A percentile compares a stretch with the other conserved stretches of the same genome.
Conservation (phyloP, 2,329 filamentous ascomycete species). For the Ascochyta lentis region DNA sequence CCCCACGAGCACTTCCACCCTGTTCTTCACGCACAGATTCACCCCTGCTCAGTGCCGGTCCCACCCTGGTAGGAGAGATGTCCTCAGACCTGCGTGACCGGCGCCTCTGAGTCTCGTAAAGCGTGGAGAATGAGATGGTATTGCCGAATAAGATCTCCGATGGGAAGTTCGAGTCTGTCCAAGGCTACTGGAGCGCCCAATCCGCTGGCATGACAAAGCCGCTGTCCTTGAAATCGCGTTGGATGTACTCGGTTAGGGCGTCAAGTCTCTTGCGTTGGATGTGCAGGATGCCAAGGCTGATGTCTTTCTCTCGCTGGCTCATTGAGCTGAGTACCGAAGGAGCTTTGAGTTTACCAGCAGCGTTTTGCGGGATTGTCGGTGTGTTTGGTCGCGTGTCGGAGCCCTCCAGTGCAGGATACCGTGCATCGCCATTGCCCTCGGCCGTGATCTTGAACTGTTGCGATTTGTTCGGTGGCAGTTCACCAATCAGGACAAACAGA, state of each 20-base stretch:
- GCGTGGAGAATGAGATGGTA: not conserved
- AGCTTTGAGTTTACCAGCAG: conserved; percentile 26
- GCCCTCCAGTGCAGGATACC: conserved; percentile 43
- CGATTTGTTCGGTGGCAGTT: conserved; percentile 52
- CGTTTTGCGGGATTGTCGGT: conserved; percentile 13
- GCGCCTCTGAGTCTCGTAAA: not conserved
- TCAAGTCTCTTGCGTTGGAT: conserved; percentile 58
- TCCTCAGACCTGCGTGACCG: conserved; percentile 1
- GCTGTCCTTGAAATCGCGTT: conserved; percentile 52
- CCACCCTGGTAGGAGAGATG: conserved; percentile 1
- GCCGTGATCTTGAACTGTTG: conserved; percentile 52
- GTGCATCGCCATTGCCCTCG: conserved; percentile 50
- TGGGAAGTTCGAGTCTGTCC: not conserved
- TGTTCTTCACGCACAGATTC: not conserved
- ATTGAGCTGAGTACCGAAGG: conserved; percentile 47
- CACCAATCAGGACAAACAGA: conserved; percentile 57
- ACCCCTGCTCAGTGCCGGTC: not conserved
- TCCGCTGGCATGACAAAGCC: conserved; percentile 58
- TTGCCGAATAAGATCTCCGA: not conserved
- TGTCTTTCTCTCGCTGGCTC: conserved; percentile 46
- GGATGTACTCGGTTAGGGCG: conserved; percentile 53
- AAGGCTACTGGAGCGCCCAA: conserved; percentile 41
- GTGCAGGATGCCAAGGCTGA: conserved; percentile 52
- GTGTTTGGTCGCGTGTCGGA: conserved; percentile 8
- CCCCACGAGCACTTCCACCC: not conserved